Evolutionary conservation across 2,329 filamentous ascomycete species (phyloP).

Genomic region (Fusarium musae): DNA sequence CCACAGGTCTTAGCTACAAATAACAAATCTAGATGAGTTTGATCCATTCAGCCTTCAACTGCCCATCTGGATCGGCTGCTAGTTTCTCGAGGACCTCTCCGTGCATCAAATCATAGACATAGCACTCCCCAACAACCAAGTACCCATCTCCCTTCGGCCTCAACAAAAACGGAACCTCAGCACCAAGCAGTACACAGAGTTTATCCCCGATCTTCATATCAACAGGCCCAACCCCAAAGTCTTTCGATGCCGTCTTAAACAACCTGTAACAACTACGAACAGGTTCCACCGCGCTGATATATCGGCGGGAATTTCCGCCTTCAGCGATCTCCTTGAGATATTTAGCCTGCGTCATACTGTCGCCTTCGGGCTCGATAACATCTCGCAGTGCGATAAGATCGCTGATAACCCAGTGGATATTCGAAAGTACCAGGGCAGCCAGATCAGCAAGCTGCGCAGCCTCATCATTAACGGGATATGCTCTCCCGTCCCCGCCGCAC

Average conservation of each 20-base stretch:
- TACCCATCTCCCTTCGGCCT: neutral
- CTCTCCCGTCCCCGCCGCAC: rapidly evolving
- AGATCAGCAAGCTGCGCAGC: rapidly evolving
- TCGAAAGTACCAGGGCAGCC: rapidly evolving
- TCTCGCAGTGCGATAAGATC: neutral
- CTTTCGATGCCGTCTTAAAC: rapidly evolving
- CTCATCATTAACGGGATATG: neutral
- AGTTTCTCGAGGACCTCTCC: neutral
- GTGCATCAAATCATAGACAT: neutral
- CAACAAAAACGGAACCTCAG: neutral
- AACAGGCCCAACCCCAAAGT: neutral
- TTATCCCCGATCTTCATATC: neutral
- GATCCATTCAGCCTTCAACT: neutral
- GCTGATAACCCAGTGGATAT: rapidly evolving
- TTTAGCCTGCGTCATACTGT: rapidly evolving
- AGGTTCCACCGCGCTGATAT: neutral
- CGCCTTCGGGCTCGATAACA: rapidly evolving
- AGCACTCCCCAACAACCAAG: neutral
- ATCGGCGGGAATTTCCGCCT: rapidly evolving
- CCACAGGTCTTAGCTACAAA: too few species aligned
- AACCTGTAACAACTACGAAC: rapidly evolving
- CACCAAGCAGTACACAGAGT: neutral
- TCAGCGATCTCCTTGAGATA: rapidly evolving
- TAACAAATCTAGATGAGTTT: neutral
- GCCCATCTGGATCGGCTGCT: rapidly evolving